Evolutionary conservation across 495 filamentous ascomycete species (phyloP).

Genomic region (Talaromyces thailandensis): DNA sequence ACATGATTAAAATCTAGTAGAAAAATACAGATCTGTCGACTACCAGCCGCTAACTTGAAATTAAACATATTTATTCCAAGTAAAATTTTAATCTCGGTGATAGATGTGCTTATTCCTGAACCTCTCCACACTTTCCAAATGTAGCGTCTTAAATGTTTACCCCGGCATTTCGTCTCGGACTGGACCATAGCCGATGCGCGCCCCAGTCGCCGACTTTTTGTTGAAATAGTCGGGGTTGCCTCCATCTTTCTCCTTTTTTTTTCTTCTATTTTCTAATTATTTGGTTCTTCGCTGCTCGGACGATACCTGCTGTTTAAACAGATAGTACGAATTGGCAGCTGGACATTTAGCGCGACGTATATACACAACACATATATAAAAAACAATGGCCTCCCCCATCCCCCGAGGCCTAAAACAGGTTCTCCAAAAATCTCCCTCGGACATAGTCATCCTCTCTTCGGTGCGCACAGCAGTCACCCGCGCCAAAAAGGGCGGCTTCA

Average conservation of each 20-base stretch:
- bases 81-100: too few relatives aligned
- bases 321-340: background rate
- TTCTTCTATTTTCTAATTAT: background rate
- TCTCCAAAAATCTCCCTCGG: conserved; percentile 68
- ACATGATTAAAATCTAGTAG: background rate
- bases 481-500: conserved; percentile 73
- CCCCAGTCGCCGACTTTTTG: background rate
- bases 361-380: too few relatives aligned
- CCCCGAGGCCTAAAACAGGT: conserved; percentile 64
- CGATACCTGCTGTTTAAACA: background rate
- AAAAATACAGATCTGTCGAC: background rate
- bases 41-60: background rate
- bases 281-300: background rate
- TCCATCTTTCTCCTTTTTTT: background rate
- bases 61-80: background rate
- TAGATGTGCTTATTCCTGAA: background rate
- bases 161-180: conserved; percentile 14
- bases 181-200: conserved; percentile 34
- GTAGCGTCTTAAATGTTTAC: conserved; percentile 5
- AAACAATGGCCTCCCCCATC: conserved; percentile 44
- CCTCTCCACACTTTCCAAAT: conserved; percentile 10
- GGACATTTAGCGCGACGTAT: background rate
- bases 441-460: conserved; percentile 82
- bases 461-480: conserved; percentile 80
- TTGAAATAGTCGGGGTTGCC: background rate